These are phyloP conservation scores for Xylaria nigripes DNA, from an alignment of 495 filamentous ascomycete genomes.

Conservation along the genomic window DNA sequence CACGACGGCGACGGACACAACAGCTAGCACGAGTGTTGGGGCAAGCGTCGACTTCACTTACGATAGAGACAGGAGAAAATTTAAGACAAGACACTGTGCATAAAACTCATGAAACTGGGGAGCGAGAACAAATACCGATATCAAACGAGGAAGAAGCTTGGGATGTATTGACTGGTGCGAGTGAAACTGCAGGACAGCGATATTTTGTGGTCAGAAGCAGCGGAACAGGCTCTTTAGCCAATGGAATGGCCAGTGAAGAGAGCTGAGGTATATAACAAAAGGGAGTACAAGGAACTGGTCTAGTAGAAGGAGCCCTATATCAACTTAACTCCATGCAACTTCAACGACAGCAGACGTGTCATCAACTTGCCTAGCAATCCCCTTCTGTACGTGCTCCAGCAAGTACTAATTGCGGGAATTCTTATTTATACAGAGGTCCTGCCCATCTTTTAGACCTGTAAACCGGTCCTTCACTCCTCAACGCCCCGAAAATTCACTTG, in stretches of 20 bases:
- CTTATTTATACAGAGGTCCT: slow-evolving; percentile 6
- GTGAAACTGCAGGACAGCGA: slow-evolving; percentile 51
- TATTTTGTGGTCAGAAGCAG: slow-evolving; percentile 76
- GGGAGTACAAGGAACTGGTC: background rate
- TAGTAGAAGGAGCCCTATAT: background rate
- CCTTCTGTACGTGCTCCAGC: background rate
- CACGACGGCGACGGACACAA: slow-evolving; percentile 30
- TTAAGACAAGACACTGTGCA: slow-evolving; percentile 3
- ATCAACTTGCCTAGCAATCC: background rate
- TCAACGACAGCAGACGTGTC: background rate
- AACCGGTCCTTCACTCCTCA: background rate
- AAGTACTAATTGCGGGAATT: slow-evolving; percentile 5
- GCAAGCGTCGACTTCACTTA: slow-evolving; percentile 12
- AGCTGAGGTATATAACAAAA: background rate
- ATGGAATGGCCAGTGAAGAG: background rate
- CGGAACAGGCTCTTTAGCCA: slow-evolving; percentile 9
- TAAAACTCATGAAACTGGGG: background rate
- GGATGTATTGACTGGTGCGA: slow-evolving; percentile 59
- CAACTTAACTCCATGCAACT: background rate
- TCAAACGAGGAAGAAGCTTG: slow-evolving; percentile 46
- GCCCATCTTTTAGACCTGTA: background rate
- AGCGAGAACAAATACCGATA: slow-evolving; percentile 20
- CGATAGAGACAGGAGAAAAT: background rate
- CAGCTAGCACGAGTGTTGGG: slow-evolving; percentile 3
- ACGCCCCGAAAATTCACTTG: background rate